A percentile compares a stretch with the other conserved stretches of the same genome.
Conservation (phyloP, 352 stramenopile species). For the Phytophthora litchii region DNA sequence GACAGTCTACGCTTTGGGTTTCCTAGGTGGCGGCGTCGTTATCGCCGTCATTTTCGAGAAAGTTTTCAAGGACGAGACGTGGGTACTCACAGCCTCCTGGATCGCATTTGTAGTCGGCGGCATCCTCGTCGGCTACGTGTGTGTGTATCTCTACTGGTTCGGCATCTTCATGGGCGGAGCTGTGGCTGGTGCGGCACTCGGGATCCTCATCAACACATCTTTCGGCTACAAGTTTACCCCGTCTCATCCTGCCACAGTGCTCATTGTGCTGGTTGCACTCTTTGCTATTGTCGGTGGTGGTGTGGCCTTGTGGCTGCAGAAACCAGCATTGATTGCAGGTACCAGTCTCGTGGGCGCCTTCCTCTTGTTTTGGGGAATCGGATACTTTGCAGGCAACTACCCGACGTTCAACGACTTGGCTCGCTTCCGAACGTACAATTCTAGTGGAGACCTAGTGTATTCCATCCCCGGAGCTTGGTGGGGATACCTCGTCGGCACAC, state of each 20-base stretch:
- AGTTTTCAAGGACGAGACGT: slow-evolving; percentile 57
- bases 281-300: slow-evolving; percentile 52
- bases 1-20: slow-evolving; percentile 64
- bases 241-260: slow-evolving; percentile 53
- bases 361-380: slow-evolving; percentile 58
- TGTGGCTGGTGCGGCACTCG: slow-evolving; percentile 59
- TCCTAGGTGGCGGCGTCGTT: slow-evolving; percentile 59
- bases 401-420: slow-evolving; percentile 58
- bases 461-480: slow-evolving; percentile 63
- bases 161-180: slow-evolving; percentile 67
- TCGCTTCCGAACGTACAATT: slow-evolving; percentile 37
- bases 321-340: slow-evolving; percentile 50
- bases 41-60: slow-evolving; percentile 57
- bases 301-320: slow-evolving; percentile 61
- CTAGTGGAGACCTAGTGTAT: slow-evolving; percentile 38
- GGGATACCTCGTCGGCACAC: slow-evolving; percentile 57
- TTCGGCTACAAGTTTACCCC: slow-evolving; percentile 65
- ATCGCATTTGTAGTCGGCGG: slow-evolving; percentile 72
- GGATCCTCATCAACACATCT: slow-evolving; percentile 60
- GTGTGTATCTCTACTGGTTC: slow-evolving; percentile 54
- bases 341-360: slow-evolving; percentile 57
- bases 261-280: slow-evolving; percentile 51
- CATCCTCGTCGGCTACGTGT: slow-evolving; percentile 51
- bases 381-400: slow-evolving; percentile 69
- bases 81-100: slow-evolving; percentile 64